Base-by-base conservation (phyloP, 306 rosid genomes). In the Trifolium repens region DNA sequence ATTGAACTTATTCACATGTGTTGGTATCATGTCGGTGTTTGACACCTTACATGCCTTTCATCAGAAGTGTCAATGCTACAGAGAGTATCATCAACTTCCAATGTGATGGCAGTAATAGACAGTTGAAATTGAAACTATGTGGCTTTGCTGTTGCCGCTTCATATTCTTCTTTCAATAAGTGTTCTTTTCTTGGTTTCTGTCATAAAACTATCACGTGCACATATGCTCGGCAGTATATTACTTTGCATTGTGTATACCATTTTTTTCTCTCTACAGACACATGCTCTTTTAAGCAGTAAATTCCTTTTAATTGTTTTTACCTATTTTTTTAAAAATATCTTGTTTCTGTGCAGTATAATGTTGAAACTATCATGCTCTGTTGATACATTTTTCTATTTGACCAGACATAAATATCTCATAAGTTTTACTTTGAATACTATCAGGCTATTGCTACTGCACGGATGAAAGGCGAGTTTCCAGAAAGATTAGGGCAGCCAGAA, bases 401-500 rank as follows among this genome's bases (percentile, higher is more conserved):
- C 39, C 32, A 24, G 50, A 53, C 53, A 67, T 57, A 60, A 12
- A 60, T 65, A 59, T 15, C 68, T 82, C 59, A 69, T 66, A 35
- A 16, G 46, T 68, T 75, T 80, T 69, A 73, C 63, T 63, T 58
- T 57, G 24, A 77, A 71, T 79, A 66, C 75, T 84, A 69, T 64
- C 67, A 94, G 98, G 98, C 98, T 69, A 91, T 94, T 87, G 98
- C 98, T 24, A 80, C 98, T 57, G 97, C 98, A 69, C 83, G 97
- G 87, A 91, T 94, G 98, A 94, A 94, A 78, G 98, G 98, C 43
- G 98, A 94, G 73, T 91, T 83, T 81, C 98, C 98, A 10, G 98
- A 94, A 86, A 88, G 98, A 82, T 76, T 86, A 62, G 98, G 98
- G 74, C 98, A 94, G 81, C 94, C 96, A 32, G 98, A 94, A 85